phyloP scores from a whole-genome alignment of 257 asterid species.

The Gardenia jasminoides region DNA sequence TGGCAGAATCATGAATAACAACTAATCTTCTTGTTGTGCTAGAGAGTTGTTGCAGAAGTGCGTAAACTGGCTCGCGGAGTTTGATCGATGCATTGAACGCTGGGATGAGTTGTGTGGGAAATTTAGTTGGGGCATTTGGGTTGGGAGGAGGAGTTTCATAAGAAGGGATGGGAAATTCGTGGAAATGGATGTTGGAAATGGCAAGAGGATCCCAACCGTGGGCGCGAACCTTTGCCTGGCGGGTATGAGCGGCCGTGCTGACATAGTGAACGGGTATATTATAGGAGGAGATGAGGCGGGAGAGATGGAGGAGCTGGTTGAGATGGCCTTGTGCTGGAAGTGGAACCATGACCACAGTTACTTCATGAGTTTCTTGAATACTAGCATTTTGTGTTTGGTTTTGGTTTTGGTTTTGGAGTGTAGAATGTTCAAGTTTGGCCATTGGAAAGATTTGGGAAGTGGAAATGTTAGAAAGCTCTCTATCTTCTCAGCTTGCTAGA shows the following conservation, averaged over 20 bases:
- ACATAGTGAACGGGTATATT: slow-evolving; percentile 35
- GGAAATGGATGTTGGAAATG: too few relatives aligned
- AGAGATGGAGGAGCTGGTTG: slow-evolving; percentile 68
- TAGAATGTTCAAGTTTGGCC: neutral
- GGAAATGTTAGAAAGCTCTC: too few relatives aligned
- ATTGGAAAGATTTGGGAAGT: too few relatives aligned
- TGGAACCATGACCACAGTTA: slow-evolving; percentile 56
- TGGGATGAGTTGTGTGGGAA: slow-evolving; percentile 26
- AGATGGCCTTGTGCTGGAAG: slow-evolving; percentile 77
- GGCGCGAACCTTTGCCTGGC: slow-evolving; percentile 50
- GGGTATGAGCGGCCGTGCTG: slow-evolving; percentile 52
- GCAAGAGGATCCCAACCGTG: slow-evolving; percentile 37
- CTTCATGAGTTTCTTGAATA: slow-evolving; percentile 4
- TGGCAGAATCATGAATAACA: slow-evolving; percentile 22
- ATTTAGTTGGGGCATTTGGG: slow-evolving; percentile 11
- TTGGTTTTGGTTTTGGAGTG: neutral
- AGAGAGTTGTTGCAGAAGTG: slow-evolving; percentile 3
- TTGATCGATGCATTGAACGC: neutral
- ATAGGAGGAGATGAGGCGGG: too few relatives aligned
- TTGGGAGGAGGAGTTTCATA: neutral
- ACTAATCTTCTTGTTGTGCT: neutral
- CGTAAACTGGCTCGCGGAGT: too few relatives aligned
- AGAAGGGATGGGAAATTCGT: too few relatives aligned
- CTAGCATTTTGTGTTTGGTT: neutral
- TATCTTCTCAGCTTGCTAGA: too few relatives aligned